Base-by-base conservation (phyloP, 2,329 filamentous ascomycete species). In the Verticillium longisporum region DNA sequence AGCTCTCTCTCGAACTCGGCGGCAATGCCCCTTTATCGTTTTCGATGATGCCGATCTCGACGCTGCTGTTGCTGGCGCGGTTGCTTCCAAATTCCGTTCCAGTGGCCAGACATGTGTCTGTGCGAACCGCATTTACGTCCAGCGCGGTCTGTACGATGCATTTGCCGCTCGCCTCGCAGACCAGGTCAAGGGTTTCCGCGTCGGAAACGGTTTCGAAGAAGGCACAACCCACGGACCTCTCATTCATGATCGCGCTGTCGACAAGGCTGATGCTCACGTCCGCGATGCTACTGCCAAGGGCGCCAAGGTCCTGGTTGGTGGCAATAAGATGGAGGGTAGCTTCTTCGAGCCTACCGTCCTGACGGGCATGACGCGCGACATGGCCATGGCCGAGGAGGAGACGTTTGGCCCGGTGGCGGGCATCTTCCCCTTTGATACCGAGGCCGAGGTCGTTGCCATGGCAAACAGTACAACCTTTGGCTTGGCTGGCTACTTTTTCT, bases 81-180 rank as follows among this genome's bases (percentile, higher is more conserved):
- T 98, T 60, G 79, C 88, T 31, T 93, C 86, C 70, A 99, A 98
- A 75, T 98, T 98, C 85, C 89, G 95, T 60, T 92, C 89, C 41
- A 96, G 91, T 0, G 95, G 95, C 38, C 95, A 99, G 80, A 98
- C 95, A 0, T 99, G 95, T 74, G 93, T 98, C 26, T 93, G 90
- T 70, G 90, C 90, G 32, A 96, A 96, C 78, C 83, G 91, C 34
- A 85, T 96, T 66, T 94, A 90, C 73, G 83, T 96, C 9, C 91
- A 96, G 73, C 79, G 81, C 38, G 88, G 86, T 62, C 84, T 96
- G 73, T 92, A 95, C 76, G 89, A 94, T 68, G 78, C 82, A 41
- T 96, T 96, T 67, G 83, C 85, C 4, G 68, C 79, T 55, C 86
- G 84, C 58, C 86, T 95, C 66, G 84, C 87, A 33, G 87, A 86